Evolutionary conservation across 257 asterid genomes (phyloP), one percentile per base, ranked within the genome.

Genomic region (Nemophila menziesii): DNA sequence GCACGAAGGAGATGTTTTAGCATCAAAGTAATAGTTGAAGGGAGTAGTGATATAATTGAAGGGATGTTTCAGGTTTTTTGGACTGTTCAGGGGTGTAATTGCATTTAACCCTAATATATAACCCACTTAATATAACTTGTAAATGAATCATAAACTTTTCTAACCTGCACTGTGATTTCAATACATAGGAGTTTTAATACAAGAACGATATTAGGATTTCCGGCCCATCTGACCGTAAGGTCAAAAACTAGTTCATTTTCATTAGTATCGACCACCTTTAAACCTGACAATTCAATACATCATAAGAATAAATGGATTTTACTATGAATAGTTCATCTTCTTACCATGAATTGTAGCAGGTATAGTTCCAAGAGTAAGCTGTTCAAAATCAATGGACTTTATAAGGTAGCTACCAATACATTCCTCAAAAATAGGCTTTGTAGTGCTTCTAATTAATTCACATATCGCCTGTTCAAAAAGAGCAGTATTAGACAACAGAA

Each of bases 181-280:
- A 79, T 52, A 49, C 74, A 65, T 6, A 64, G 47, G 10, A 72
- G 8, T 37, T 65, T 71, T 41, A 77, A 41, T 20, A 53, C 74
- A 33, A 86, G 48, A 52, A 42, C 53, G 33, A 82, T 72, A 56
- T 71, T 71, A 1, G 85, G 67, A 50, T 86, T 76, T 55, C 93
- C 94, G 15, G 87, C 92, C 94, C 94, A 86, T 62, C 62, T 74
- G 20, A 86, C 48, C 0, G 74, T 70, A 14, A 77, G 64, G 70
- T 82, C 94, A 56, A 80, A 66, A 51, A 73, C 72, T 21, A 86
- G 72, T 43, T 79, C 79, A 37, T 73, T 73, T 52, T 82, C 94
- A 20, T 71, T 73, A 11, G 93, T 74, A 20, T 86, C 71, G 22
- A 66, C 65, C 27, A 79, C 55, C 58, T 86, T 86, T 29, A 86